Evolutionary conservation across 2,329 filamentous ascomycete genomes (phyloP).

Genomic region (Hypoxylon sp.): DNA sequence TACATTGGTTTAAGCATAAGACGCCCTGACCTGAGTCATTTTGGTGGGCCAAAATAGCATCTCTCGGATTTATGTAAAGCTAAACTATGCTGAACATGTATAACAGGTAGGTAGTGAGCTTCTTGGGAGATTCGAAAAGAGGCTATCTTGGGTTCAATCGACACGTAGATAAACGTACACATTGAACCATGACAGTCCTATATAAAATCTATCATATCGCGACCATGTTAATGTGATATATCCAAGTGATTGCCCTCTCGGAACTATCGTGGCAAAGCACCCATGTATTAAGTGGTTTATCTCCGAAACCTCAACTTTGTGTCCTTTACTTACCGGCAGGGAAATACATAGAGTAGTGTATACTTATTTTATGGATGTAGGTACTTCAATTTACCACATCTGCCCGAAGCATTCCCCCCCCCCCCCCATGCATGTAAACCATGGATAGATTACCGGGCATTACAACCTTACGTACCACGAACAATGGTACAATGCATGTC

Average conservation of each 20-base stretch:
- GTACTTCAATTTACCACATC: slow-evolving; percentile 4
- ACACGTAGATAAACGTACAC: not conserved
- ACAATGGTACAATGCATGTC: slow-evolving; percentile 13
- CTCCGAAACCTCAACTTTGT: slow-evolving; percentile 13
- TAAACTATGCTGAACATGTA: not conserved
- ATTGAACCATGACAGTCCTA: not conserved
- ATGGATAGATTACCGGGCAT: slow-evolving; percentile 19
- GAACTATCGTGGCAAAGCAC: not conserved
- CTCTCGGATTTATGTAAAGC: not conserved
- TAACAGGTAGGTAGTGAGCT: not conserved
- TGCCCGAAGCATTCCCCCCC: slow-evolving; percentile 7
- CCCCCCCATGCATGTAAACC: slow-evolving; percentile 20
- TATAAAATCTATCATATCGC: not conserved
- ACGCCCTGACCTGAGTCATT: not conserved
- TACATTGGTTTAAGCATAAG: not conserved
- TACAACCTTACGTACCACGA: slow-evolving; percentile 4
- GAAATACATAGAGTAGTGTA: slow-evolving; percentile 4
- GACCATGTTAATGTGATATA: not conserved
- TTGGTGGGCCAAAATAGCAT: not conserved
- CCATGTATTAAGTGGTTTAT: slow-evolving; percentile 15
- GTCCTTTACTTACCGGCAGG: not conserved
- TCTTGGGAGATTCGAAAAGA: not conserved
- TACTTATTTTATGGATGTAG: not conserved
- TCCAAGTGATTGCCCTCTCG: not conserved
- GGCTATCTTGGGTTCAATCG: not conserved